Conservation (phyloP, 2,329 filamentous ascomycete species). For the Penicillium corylophilum region DNA sequence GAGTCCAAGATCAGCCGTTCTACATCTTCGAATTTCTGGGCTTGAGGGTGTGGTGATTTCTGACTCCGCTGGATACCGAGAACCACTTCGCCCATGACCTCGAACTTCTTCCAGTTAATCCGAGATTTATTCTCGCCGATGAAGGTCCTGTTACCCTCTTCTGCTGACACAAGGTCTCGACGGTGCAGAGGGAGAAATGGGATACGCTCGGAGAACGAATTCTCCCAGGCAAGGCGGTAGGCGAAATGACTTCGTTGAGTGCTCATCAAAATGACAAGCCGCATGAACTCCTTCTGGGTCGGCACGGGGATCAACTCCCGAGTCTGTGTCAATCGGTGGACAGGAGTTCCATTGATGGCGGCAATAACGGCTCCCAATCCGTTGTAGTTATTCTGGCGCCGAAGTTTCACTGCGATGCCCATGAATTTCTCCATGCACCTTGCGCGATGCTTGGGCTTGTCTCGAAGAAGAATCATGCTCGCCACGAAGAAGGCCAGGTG, state of each 20-base stretch:
- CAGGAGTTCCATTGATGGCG: slow-evolving; percentile 82
- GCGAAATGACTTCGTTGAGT: slow-evolving; percentile 89
- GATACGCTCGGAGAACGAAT: slow-evolving; percentile 83
- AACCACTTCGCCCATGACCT: slow-evolving; percentile 89
- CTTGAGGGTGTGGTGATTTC: slow-evolving; percentile 73
- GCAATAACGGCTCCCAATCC: slow-evolving; percentile 90
- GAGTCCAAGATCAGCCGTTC: slow-evolving; percentile 77
- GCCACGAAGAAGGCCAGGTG: slow-evolving; percentile 79
- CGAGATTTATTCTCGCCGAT: slow-evolving; percentile 69
- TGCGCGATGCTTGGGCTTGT: slow-evolving; percentile 93
- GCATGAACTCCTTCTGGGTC: slow-evolving; percentile 79
- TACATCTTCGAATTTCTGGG: slow-evolving; percentile 67
- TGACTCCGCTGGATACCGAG: slow-evolving; percentile 90
- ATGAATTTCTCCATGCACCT: slow-evolving; percentile 94
- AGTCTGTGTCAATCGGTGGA: slow-evolving; percentile 80
- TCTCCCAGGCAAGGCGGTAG: slow-evolving; percentile 97
- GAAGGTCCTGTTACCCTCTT: slow-evolving; percentile 89
- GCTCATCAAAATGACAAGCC: slow-evolving; percentile 87
- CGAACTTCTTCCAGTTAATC: slow-evolving; percentile 98
- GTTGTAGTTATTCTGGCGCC: slow-evolving; percentile 95
- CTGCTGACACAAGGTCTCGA: slow-evolving; percentile 84
- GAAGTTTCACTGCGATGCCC: slow-evolving; percentile 78
- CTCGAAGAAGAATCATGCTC: slow-evolving; percentile 81
- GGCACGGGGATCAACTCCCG: slow-evolving; percentile 69
- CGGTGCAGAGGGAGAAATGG: slow-evolving; percentile 90